Evolutionary conservation across 176 grass and related monocot genomes (phyloP), one percentile per base, ranked within the genome.

Genomic region (Bolboschoenus planiculmis): DNA sequence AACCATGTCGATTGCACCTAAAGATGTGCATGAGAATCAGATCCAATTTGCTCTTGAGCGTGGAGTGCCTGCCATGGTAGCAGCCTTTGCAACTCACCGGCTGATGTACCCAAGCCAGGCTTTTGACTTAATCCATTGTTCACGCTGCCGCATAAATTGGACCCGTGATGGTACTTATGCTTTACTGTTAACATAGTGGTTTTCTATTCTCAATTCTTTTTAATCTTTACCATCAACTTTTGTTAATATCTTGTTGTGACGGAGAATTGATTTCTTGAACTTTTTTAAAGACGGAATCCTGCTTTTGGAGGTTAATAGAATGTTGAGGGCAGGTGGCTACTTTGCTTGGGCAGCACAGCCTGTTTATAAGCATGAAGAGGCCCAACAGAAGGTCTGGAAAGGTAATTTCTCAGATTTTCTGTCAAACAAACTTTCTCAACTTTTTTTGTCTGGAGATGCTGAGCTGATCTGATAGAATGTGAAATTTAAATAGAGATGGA

Each of bases 31-130:
- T 24, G 95, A 98, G 81, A 98, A 98, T 90, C 95, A 98, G 89
- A 98, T 98, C 83, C 92, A 98, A 84, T 95, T 98, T 90, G 95
- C 90, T 74, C 92, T 98, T 86, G 95, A 98, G 76, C 90, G 95
- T 67, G 95, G 92, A 76, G 92, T 95, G 33, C 95, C 95, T 79
- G 92, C 95, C 48, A 93, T 95, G 90, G 86, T 84, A 33, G 81
- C 90, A 58, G 89, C 89, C 68, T 95, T 98, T 91, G 89, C 90
- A 61, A 98, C 95, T 42, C 92, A 68, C 11, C 74, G 95, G 48
- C 80, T 95, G 56, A 84, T 85, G 79, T 98, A 95, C 86, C 90
- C 90, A 58, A 95, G 95, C 66, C 95, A 95, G 84, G 90, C 95
- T 39, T 95, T 98, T 86, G 95, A 95, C 27, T 71, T 98, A 27